Evolutionary conservation across 2,329 filamentous ascomycete genomes (phyloP).

Genomic region (Plectosphaerella plurivora): DNA sequence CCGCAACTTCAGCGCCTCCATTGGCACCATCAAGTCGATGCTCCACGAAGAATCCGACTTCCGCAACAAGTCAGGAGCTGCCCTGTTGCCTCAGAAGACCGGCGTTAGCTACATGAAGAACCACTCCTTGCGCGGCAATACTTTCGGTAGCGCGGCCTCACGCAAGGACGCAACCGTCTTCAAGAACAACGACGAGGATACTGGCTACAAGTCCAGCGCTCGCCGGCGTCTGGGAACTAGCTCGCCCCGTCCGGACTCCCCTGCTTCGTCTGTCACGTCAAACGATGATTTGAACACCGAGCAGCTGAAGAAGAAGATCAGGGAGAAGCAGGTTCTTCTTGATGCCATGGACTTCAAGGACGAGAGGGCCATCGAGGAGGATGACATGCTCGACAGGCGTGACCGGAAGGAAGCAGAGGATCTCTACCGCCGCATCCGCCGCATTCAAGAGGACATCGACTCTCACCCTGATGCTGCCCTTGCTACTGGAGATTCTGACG

Average conservation of each 20-base stretch:
- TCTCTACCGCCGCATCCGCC: constrained; percentile 84
- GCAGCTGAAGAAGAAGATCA: constrained; percentile 86
- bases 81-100: constrained; percentile 88
- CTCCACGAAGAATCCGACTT: constrained; percentile 85
- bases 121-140: constrained; percentile 76
- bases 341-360: constrained; percentile 97
- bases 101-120: constrained; percentile 98
- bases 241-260: constrained; percentile 77
- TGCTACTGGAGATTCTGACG: constrained; percentile 73
- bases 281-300: constrained; percentile 82
- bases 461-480: constrained; percentile 74
- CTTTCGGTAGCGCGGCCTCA: constrained; percentile 49
- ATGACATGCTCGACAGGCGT: constrained; percentile 84
- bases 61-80: constrained; percentile 83
- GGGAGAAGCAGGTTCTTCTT: constrained; percentile 88
- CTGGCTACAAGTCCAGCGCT: constrained; percentile 91
- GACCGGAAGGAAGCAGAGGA: constrained; percentile 92
- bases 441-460: constrained; percentile 93
- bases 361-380: constrained; percentile 83
- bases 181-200: constrained; percentile 90
- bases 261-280: constrained; percentile 60
- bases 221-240: constrained; percentile 74
- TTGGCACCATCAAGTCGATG: constrained; percentile 87
- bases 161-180: constrained; percentile 96
- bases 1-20: constrained; percentile 86